Evolutionary conservation across 805 yeast genomes (phyloP).

Genomic region (Lipomyces chichibuensis): DNA sequence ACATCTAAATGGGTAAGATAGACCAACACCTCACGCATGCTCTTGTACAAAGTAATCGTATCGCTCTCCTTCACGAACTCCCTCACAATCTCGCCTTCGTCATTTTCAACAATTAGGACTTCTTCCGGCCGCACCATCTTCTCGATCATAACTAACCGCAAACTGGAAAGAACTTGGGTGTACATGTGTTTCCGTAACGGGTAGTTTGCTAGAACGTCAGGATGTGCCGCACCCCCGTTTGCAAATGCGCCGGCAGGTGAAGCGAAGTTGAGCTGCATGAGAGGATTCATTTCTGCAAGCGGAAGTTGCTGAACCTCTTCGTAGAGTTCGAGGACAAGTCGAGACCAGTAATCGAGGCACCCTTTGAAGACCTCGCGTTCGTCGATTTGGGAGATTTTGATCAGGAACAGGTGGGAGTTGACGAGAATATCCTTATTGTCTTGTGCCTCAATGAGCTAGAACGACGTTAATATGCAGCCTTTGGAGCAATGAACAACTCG

Average conservation of each 20-base stretch:
- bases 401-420: constrained; percentile 76
- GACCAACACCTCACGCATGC: constrained; percentile 93
- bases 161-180: constrained; percentile 71
- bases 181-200: constrained; percentile 88
- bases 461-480: constrained; percentile 5
- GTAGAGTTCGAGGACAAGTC: constrained; percentile 78
- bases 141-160: constrained; percentile 92
- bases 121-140: constrained; percentile 99
- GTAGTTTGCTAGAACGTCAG: constrained; percentile 70
- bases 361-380: constrained; percentile 96
- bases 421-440: constrained; percentile 62
- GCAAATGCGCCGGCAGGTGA: constrained; percentile 47
- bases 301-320: constrained; percentile 85
- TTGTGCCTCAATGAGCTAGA: constrained; percentile 48
- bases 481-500: not conserved
- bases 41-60: constrained; percentile 91
- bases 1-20: constrained; percentile 95
- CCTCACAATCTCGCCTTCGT: constrained; percentile 98
- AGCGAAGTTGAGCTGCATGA: constrained; percentile 61
- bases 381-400: constrained; percentile 84
- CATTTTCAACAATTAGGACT: constrained; percentile 94
- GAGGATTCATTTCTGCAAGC: constrained; percentile 68
- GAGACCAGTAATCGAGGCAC: constrained; percentile 92
- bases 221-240: constrained; percentile 81
- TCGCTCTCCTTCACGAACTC: constrained; percentile 97